phyloP scores from a whole-genome alignment of 148 eudicot genomes.

The Silene conica region DNA sequence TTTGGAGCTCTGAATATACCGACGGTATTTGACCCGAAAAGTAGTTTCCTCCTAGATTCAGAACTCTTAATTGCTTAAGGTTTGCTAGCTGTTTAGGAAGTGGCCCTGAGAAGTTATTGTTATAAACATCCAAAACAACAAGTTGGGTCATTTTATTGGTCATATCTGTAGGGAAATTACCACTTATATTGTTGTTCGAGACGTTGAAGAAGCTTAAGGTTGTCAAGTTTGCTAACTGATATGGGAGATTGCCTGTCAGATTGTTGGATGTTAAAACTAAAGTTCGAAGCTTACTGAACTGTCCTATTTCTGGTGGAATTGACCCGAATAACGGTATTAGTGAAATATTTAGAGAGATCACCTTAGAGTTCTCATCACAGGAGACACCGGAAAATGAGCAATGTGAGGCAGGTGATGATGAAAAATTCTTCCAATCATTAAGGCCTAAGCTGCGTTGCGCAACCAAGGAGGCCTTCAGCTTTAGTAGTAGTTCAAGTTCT shows the following conservation, averaged over 20 bases:
- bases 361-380: conserved; percentile 19
- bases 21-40: conserved; percentile 32
- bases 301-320: conserved; percentile 33
- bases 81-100: conserved; percentile 9
- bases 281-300: conserved; percentile 12
- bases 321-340: conserved; percentile 22
- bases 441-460: conserved; percentile 17
- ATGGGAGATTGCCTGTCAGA: conserved; percentile 19
- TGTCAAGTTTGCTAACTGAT: conserved; percentile 17
- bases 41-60: conserved; percentile 27
- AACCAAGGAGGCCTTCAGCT: conserved; percentile 25
- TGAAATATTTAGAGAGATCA: conserved; percentile 24
- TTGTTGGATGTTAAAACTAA: conserved; percentile 16
- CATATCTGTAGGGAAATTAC: not conserved
- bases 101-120: conserved; percentile 27
- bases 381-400: conserved; percentile 28
- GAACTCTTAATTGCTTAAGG: conserved; percentile 11
- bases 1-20: conserved; percentile 17
- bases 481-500: conserved; percentile 23
- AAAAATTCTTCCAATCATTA: conserved; percentile 19
- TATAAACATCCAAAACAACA: conserved; percentile 15
- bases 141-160: conserved; percentile 18
- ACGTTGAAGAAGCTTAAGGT: conserved; percentile 19
- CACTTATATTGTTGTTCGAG: conserved; percentile 22
- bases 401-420: conserved; percentile 16